Percentiles rank a stretch among this genome's conserved stretches.
Conservation (phyloP, 192 early-diverging fungal species). For the Gorgonomyces haynaldii region DNA sequence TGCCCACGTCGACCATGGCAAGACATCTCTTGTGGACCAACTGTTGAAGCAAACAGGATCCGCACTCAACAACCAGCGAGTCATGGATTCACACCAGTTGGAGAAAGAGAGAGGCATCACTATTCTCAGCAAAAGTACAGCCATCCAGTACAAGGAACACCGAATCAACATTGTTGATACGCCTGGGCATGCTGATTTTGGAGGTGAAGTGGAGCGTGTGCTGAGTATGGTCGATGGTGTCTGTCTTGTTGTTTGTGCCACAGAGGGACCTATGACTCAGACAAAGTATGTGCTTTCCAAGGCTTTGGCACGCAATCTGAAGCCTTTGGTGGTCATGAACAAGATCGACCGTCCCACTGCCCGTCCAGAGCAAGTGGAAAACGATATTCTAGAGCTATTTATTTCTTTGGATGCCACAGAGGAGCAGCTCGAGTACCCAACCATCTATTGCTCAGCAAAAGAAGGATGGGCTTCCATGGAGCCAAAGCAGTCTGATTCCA, state of each 20-base stretch:
- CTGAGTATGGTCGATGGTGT: constrained; percentile 84
- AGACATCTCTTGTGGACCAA: constrained; percentile 58
- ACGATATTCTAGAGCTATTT: constrained; percentile 58
- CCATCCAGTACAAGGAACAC: constrained; percentile 57
- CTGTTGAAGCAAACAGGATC: constrained; percentile 44
- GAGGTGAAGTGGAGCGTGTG: constrained; percentile 70
- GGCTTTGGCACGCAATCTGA: constrained; percentile 54
- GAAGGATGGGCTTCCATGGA: constrained; percentile 66
- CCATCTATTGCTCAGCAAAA: constrained; percentile 69
- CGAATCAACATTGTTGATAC: constrained; percentile 85
- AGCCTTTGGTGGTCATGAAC: constrained; percentile 73
- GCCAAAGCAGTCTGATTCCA: constrained; percentile 22
- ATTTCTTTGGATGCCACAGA: constrained; percentile 65
- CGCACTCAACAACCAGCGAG: constrained; percentile 47
- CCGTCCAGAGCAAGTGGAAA: constrained; percentile 66
- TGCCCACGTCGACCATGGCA: constrained; percentile 84
- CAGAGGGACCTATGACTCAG: constrained; percentile 83
- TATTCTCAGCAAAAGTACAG: constrained; percentile 73
- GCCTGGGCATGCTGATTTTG: constrained; percentile 40
- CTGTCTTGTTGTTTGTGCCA: constrained; percentile 70
- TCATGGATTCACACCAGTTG: constrained; percentile 74
- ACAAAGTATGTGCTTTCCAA: constrained; percentile 80
- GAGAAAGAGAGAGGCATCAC: constrained; percentile 85
- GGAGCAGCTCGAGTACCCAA: constrained; percentile 68
- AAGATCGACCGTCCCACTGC: constrained; percentile 72